Conservation (phyloP, 1,284 basidiomycete species). For the Cryptococcus wingfieldii region DNA sequence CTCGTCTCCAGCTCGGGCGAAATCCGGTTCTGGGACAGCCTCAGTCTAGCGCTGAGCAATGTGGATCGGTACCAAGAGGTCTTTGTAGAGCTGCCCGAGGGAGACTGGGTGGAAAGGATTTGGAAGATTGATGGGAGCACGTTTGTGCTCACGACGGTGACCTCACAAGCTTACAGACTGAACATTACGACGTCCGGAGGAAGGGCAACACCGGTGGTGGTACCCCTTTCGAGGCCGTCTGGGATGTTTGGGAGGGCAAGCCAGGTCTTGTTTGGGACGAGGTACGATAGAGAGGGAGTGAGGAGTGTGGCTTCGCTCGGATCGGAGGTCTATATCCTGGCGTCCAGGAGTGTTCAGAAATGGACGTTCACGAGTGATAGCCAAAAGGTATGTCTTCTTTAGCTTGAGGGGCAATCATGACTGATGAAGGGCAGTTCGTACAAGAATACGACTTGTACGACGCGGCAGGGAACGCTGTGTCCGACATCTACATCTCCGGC, state of each 20-base stretch:
- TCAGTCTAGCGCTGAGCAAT: conserved; percentile 46
- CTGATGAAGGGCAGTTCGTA: conserved; percentile 18
- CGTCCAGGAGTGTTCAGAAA: conserved; percentile 34
- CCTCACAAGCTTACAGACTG: conserved; percentile 41
- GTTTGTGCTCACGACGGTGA: conserved; percentile 45
- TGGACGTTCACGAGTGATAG: conserved; percentile 36
- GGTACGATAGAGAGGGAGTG: conserved; percentile 31
- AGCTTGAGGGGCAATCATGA: neutral
- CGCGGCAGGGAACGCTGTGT: conserved; percentile 24
- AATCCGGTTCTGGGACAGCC: conserved; percentile 48
- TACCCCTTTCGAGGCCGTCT: conserved; percentile 35
- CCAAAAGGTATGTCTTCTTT: conserved; percentile 19
- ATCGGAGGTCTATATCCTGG: conserved; percentile 31
- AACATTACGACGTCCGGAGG: conserved; percentile 37
- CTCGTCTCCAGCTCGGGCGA: conserved; percentile 45
- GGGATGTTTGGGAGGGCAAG: conserved; percentile 43
- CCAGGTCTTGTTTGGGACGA: conserved; percentile 25
- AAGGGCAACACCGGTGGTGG: conserved; percentile 26
- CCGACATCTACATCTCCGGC: conserved; percentile 30
- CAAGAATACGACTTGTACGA: conserved; percentile 40
- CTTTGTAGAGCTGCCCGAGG: conserved; percentile 29
- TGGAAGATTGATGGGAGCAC: conserved; percentile 36
- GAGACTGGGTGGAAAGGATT: conserved; percentile 43
- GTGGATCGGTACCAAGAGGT: conserved; percentile 30
- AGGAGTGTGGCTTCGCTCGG: conserved; percentile 19